Conservation (phyloP, 352 stramenopile genomes). For the Globisporangium carolinianum region DNA sequence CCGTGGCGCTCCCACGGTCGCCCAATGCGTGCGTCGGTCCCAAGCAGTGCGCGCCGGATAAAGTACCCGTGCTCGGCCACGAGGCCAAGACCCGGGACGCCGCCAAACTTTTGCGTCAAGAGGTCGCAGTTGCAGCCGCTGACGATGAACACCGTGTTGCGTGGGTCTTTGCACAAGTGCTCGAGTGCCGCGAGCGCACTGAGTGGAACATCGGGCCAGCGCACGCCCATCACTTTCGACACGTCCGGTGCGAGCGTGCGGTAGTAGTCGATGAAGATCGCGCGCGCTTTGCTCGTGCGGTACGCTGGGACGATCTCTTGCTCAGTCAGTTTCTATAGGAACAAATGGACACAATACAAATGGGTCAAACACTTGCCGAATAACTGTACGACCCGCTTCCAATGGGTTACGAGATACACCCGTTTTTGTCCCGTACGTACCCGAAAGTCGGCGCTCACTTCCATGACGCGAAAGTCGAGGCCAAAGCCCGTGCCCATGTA, state of each 20-base stretch:
- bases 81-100: constrained; percentile 93
- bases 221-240: constrained; percentile 64
- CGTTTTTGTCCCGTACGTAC: constrained; percentile 33
- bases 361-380: no score
- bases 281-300: constrained; percentile 60
- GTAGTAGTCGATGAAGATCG: constrained; percentile 99
- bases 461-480: constrained; percentile 94
- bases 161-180: constrained; percentile 89
- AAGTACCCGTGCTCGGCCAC: constrained; percentile 99
- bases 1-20: constrained; percentile 65
- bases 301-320: constrained; percentile 55
- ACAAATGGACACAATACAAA: background rate
- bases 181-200: constrained; percentile 81
- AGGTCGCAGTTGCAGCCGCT: constrained; percentile 95
- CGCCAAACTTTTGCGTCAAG: constrained; percentile 92
- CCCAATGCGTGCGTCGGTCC: constrained; percentile 60
- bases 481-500: constrained; percentile 93
- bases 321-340: constrained; percentile 60
- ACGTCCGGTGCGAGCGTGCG: constrained; percentile 94
- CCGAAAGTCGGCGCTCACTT: constrained; percentile 91
- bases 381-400: no score
- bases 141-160: constrained; percentile 98
- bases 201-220: constrained; percentile 73
- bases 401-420: no score
- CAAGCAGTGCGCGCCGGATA: constrained; percentile 61